Evolutionary conservation across 2,329 filamentous ascomycete species (phyloP).

Genomic region (Xylaria sp.): DNA sequence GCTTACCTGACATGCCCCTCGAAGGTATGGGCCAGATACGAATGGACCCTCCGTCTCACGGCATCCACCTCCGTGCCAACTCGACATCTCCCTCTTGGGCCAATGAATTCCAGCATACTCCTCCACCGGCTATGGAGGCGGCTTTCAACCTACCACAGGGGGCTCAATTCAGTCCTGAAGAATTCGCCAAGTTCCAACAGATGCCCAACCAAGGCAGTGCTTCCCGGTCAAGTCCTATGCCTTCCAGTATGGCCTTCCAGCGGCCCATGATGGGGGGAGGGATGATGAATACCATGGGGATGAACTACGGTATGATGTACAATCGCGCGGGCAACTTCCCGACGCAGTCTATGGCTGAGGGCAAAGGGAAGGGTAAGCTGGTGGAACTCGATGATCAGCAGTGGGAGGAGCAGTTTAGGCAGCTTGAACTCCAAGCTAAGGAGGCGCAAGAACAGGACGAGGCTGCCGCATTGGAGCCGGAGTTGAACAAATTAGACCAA

Average conservation of each 20-base stretch:
- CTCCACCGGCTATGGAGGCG: constrained; percentile 73
- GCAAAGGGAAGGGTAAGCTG: constrained; percentile 87
- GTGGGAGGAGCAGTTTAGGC: constrained; percentile 96
- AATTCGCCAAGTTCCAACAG: constrained; percentile 87
- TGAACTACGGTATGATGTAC: constrained; percentile 60
- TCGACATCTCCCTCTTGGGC: constrained; percentile 62
- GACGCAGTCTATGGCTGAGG: constrained; percentile 30
- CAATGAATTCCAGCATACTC: constrained; percentile 54
- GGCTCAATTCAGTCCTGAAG: constrained; percentile 75
- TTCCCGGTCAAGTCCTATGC: constrained; percentile 63
- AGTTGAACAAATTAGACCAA: constrained; percentile 85
- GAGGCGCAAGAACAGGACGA: constrained; percentile 64
- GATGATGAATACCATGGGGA: constrained; percentile 56
- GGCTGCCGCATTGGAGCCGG: constrained; percentile 74
- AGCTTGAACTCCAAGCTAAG: constrained; percentile 61
- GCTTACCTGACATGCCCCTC: constrained; percentile 59
- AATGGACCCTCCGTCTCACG: constrained; percentile 54
- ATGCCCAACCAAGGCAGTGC: constrained; percentile 63
- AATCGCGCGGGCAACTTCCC: constrained; percentile 17
- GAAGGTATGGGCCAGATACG: constrained; percentile 52
- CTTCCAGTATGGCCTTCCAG: constrained; percentile 56
- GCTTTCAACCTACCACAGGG: constrained; percentile 65
- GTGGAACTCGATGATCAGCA: constrained; percentile 92
- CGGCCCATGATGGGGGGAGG: constrained; percentile 65
- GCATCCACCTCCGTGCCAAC: constrained; percentile 58